Evolutionary conservation across 768 basidiomycete species (phyloP), one percentile per base, ranked within the genome.

Genomic region (Tylopilus intermedius): DNA sequence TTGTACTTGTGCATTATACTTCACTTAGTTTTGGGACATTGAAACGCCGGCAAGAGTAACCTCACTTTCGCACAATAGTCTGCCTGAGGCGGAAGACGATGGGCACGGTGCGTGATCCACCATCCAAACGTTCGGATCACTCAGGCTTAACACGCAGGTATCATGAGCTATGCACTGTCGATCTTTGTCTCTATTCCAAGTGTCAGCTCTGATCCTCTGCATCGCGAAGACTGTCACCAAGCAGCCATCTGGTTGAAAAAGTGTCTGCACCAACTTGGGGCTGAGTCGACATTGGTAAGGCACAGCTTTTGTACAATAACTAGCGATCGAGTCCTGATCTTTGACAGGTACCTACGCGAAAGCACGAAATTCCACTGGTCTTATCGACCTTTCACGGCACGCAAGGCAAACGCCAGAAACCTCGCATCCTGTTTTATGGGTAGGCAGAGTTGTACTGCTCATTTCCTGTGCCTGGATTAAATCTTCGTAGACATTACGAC

Each of bases 171-270:
- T 61, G 90, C 90, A 0, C 74, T 95, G 5, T 83, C 86, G 0
- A 88, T 89, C 63, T 91, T 99, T 56, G 77, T 96, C 6, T 83
- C 91, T 0, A 88, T 94, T 39, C 90, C 85, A 1, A 95, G 93
- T 42, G 79, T 99, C 46, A 93, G 90, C 62, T 81, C 78, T 45
- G 76, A 76, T 51, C 76, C 81, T 1, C 64, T 71, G 1, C 81
- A 88, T 64, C 77, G 82, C 50, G 91, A 92, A 67, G 87, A 94
- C 65, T 99, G 96, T 65, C 80, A 93, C 48, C 95, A 98, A 65
- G 90, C 92, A 1, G 94, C 93, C 5, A 86, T 94, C 41, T 94
- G 93, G 85, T 71, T 98, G 51, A 87, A 88, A 63, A 93, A 91
- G 59, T 90, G 90, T 61, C 72, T 99, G 14, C 78, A 77, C 2